A percentile compares a stretch with the other conserved stretches of the same genome.
These are phyloP conservation scores for Boletus patriciae DNA, from an alignment of 768 basidiomycete species.

Conservation along the genomic window DNA sequence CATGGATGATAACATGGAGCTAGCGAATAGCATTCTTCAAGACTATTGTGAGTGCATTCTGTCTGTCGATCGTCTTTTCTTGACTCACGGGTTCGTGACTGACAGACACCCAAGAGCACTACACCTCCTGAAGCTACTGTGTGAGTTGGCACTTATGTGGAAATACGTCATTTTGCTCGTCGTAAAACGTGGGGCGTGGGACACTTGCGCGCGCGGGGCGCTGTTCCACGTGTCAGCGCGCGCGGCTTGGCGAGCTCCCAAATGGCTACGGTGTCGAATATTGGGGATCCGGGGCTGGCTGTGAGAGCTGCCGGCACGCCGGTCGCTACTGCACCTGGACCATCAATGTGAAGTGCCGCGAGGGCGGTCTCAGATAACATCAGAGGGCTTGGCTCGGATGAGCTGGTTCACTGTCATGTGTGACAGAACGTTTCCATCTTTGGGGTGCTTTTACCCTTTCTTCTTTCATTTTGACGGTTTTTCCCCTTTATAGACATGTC, in stretches of 20 bases:
- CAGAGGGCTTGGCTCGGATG: constrained; percentile 29
- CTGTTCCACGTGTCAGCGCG: constrained; percentile 17
- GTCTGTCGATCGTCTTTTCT: neutral
- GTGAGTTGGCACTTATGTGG: constrained; percentile 23
- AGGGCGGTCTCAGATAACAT: constrained; percentile 19
- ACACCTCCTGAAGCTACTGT: neutral
- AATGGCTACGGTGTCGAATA: neutral
- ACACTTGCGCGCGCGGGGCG: constrained; percentile 21
- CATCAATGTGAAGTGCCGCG: constrained; percentile 15
- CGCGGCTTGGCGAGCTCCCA: neutral
- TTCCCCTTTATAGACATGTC: constrained; percentile 22
- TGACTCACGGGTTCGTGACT: constrained; percentile 5
- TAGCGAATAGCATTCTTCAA: constrained; percentile 11
- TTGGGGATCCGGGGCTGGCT: constrained; percentile 6
- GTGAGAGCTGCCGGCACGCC: constrained; percentile 20
- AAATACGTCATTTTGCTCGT: constrained; percentile 30
- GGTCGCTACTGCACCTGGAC: constrained; percentile 3
- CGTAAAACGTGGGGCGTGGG: constrained; percentile 45
- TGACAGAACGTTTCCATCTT: constrained; percentile 13
- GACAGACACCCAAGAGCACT: constrained; percentile 6
- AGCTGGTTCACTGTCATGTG: constrained; percentile 24
- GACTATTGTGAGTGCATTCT: constrained; percentile 15
- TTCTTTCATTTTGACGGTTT: constrained; percentile 4
- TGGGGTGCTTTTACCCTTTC: neutral
- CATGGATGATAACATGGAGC: constrained; percentile 4